Percentiles rank a stretch among this genome's conserved stretches.
phyloP scores from a whole-genome alignment of 2,329 filamentous ascomycete genomes.

The Lachnellula hyalina region DNA sequence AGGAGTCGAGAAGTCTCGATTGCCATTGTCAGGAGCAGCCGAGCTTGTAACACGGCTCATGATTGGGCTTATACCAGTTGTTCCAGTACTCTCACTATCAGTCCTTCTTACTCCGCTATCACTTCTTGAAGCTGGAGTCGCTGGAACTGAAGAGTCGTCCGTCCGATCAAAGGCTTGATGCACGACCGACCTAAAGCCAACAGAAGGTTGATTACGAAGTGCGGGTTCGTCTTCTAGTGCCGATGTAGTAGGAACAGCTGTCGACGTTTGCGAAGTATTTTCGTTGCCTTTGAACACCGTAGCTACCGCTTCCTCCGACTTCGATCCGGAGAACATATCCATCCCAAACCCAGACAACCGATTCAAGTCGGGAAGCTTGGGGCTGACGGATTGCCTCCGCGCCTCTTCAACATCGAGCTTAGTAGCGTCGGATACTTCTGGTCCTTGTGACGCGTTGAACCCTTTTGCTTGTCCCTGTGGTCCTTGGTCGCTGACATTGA shows the following conservation, averaged over 20 bases:
- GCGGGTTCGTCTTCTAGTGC: slow-evolving; percentile 15
- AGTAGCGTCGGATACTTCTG: not conserved
- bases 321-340: slow-evolving; percentile 45
- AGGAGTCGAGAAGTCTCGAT: slow-evolving; percentile 40
- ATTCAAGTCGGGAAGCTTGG: slow-evolving; percentile 51
- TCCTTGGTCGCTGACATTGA: slow-evolving; percentile 20
- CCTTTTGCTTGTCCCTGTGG: not conserved
- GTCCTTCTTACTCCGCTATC: slow-evolving; percentile 49
- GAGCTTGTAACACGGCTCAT: slow-evolving; percentile 49
- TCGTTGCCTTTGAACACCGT: slow-evolving; percentile 8
- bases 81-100: slow-evolving; percentile 54
- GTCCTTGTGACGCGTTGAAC: not conserved
- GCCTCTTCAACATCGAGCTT: slow-evolving; percentile 17
- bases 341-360: slow-evolving; percentile 57
- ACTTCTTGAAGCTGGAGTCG: slow-evolving; percentile 44
- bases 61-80: slow-evolving; percentile 53
- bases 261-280: slow-evolving; percentile 1
- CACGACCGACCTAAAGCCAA: slow-evolving; percentile 55
- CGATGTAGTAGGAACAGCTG: not conserved
- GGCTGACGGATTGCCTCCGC: slow-evolving; percentile 42
- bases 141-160: slow-evolving; percentile 46
- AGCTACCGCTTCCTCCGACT: slow-evolving; percentile 9
- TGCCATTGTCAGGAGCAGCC: slow-evolving; percentile 27
- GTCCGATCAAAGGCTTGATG: slow-evolving; percentile 59
- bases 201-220: slow-evolving; percentile 47